Evolutionary conservation across 495 filamentous ascomycete species (phyloP).

Genomic region (Penicillium silybi): DNA sequence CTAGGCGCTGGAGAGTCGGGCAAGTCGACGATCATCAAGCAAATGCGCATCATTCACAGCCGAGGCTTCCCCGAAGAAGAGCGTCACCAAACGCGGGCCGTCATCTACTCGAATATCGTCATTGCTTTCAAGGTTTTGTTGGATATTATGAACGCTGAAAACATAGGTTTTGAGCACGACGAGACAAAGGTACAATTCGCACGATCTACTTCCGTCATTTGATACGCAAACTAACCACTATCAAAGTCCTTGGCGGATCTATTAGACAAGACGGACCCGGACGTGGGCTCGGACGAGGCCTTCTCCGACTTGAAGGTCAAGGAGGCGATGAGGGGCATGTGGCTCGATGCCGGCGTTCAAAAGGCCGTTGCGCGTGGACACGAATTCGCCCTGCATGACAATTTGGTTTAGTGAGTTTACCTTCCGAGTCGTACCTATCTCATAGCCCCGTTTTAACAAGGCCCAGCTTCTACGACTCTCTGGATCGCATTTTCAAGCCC

Average conservation of each 20-base stretch:
- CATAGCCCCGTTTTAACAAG: neutral
- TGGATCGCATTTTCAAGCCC: slow-evolving; percentile 82
- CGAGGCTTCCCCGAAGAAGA: slow-evolving; percentile 89
- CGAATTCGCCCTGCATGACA: slow-evolving; percentile 95
- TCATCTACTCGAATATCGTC: slow-evolving; percentile 91
- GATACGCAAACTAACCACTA: neutral
- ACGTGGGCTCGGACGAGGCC: slow-evolving; percentile 72
- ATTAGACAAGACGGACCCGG: slow-evolving; percentile 52
- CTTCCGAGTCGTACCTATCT: neutral
- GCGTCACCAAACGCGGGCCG: slow-evolving; percentile 85
- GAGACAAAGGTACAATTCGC: slow-evolving; percentile 63
- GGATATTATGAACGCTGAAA: slow-evolving; percentile 88
- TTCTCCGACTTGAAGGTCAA: slow-evolving; percentile 63
- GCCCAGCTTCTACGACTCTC: slow-evolving; percentile 85
- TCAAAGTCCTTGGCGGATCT: slow-evolving; percentile 28
- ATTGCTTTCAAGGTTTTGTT: slow-evolving; percentile 85
- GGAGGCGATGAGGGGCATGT: slow-evolving; percentile 76
- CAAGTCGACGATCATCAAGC: slow-evolving; percentile 97
- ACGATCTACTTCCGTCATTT: neutral
- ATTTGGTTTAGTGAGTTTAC: slow-evolving; percentile 78
- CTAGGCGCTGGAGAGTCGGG: slow-evolving; percentile 94
- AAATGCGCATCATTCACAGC: slow-evolving; percentile 98
- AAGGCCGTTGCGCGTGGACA: slow-evolving; percentile 84
- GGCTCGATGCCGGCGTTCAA: slow-evolving; percentile 80
- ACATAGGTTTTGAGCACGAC: slow-evolving; percentile 66